phyloP scores from a whole-genome alignment of 2,329 filamentous ascomycete species.

The Penicillium verrucosum region DNA sequence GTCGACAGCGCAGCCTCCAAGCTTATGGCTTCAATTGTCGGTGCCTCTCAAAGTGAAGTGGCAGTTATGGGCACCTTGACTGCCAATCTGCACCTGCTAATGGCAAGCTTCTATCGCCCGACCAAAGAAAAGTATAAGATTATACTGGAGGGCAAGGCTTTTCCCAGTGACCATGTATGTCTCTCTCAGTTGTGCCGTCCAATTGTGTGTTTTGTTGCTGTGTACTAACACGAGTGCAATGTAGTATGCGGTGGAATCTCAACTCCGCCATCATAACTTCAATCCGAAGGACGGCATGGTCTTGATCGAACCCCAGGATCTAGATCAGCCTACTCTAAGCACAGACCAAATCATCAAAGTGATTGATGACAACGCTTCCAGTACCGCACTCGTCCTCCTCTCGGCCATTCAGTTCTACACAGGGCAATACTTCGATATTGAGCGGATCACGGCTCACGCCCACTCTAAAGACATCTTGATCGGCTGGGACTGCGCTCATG shows the following conservation, averaged over 20 bases:
- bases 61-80: constrained; percentile 88
- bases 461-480: constrained; percentile 67
- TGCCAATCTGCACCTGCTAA: constrained; percentile 73
- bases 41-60: constrained; percentile 68
- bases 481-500: constrained; percentile 87
- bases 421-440: constrained; percentile 82
- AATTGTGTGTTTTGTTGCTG: not conserved
- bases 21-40: constrained; percentile 70
- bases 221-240: constrained; percentile 8
- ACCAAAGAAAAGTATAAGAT: constrained; percentile 68
- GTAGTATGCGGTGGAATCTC: constrained; percentile 78
- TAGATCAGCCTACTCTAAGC: constrained; percentile 56
- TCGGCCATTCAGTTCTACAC: constrained; percentile 92
- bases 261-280: constrained; percentile 68
- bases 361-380: constrained; percentile 71
- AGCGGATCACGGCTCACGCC: constrained; percentile 73
- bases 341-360: constrained; percentile 68
- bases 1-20: constrained; percentile 71
- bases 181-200: too few relatives aligned
- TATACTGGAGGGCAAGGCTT: constrained; percentile 84
- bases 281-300: constrained; percentile 68
- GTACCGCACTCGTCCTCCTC: constrained; percentile 72
- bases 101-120: constrained; percentile 80
- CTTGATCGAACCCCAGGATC: constrained; percentile 63
- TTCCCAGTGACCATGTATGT: constrained; percentile 76